phyloP scores from a whole-genome alignment of 169 alveolate species.

The Plasmodium inui region DNA sequence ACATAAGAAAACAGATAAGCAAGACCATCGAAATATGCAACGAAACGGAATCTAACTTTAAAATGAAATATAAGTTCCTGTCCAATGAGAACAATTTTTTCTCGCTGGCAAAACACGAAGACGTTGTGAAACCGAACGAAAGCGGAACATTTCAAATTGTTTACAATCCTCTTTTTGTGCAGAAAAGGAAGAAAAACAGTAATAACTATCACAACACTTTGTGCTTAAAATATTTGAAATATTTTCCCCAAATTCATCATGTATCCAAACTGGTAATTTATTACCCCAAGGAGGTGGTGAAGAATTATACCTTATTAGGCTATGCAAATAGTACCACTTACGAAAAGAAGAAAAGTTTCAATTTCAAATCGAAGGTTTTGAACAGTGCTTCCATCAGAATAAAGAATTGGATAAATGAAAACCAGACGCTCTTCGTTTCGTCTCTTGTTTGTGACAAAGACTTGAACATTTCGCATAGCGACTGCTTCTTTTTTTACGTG shows the following conservation, averaged over 20 bases:
- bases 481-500: constrained; percentile 45
- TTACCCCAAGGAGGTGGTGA: constrained; percentile 43
- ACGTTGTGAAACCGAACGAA: constrained; percentile 47
- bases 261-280: constrained; percentile 53
- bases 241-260: constrained; percentile 56
- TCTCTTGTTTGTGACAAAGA: constrained; percentile 16
- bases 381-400: constrained; percentile 49
- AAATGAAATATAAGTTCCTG: constrained; percentile 56
- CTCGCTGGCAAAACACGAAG: constrained; percentile 37
- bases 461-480: background rate
- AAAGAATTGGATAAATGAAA: constrained; percentile 67
- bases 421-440: constrained; percentile 27
- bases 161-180: constrained; percentile 58
- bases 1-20: constrained; percentile 32
- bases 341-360: constrained; percentile 38
- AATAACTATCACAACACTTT: constrained; percentile 66
- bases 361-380: constrained; percentile 51
- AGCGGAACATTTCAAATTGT: constrained; percentile 30
- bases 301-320: constrained; percentile 55
- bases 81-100: constrained; percentile 52
- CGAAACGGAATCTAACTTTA: constrained; percentile 50
- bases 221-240: constrained; percentile 59
- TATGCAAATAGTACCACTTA: constrained; percentile 32
- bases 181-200: constrained; percentile 39
- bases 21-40: constrained; percentile 48